These are phyloP conservation scores for Phaeoacremonium minimum DNA, from an alignment of 2,329 filamentous ascomycete genomes.

Conservation along the genomic window DNA sequence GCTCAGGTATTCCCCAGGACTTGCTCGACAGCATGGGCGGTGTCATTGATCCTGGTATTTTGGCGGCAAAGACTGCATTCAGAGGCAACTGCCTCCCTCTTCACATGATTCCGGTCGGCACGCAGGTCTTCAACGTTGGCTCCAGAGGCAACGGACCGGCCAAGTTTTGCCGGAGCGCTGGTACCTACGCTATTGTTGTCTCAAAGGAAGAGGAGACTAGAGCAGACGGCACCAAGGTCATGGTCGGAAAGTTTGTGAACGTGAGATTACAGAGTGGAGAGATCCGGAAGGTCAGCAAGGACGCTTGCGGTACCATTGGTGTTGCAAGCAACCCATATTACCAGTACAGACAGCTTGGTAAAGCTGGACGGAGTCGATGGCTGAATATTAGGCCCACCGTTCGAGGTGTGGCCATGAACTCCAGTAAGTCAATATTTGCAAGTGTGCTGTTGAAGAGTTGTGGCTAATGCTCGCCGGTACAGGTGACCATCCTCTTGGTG, in stretches of 20 bases:
- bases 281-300: conserved; percentile 80
- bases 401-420: conserved; percentile 98
- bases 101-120: conserved; percentile 95
- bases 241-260: conserved; percentile 73
- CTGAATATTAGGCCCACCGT: conserved; percentile 92
- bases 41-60: conserved; percentile 86
- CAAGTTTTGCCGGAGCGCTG: conserved; percentile 91
- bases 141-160: conserved; percentile 68
- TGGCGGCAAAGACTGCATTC: conserved; percentile 91
- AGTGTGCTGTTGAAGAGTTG: not conserved
- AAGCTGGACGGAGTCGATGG: conserved; percentile 91
- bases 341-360: conserved; percentile 87
- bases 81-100: conserved; percentile 92
- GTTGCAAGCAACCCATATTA: conserved; percentile 90
- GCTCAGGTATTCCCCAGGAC: conserved; percentile 80
- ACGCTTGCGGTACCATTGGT: conserved; percentile 92
- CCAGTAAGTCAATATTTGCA: conserved; percentile 49
- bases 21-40: conserved; percentile 91
- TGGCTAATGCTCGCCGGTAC: conserved; percentile 9
- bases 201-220: conserved; percentile 78
- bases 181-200: conserved; percentile 84
- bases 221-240: conserved; percentile 54
- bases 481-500: conserved; percentile 96
- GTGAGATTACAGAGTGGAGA: conserved; percentile 91
- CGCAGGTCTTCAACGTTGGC: conserved; percentile 85